Evolutionary conservation across 495 filamentous ascomycete genomes (phyloP).

Genomic region (Letharia columbiana): DNA sequence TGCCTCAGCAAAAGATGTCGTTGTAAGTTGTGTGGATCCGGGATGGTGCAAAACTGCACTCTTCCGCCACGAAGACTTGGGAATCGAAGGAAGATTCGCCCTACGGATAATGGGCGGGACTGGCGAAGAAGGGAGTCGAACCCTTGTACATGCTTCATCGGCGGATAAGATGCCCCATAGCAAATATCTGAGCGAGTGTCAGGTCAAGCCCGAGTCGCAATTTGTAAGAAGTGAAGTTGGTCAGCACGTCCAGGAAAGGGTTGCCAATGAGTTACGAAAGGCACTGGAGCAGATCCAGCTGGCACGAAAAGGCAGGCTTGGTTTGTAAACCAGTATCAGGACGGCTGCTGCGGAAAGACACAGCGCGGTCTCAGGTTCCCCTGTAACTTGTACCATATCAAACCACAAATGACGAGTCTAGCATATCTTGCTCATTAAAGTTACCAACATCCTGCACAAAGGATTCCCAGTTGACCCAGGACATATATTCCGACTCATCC

Average conservation of each 20-base stretch:
- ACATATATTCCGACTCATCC: constrained; percentile 4
- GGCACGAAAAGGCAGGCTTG: constrained; percentile 9
- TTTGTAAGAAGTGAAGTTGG: constrained; percentile 34
- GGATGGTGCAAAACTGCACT: constrained; percentile 29
- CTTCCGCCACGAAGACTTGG: constrained; percentile 15
- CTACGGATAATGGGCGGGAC: constrained; percentile 13
- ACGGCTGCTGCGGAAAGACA: neutral
- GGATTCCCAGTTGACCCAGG: constrained; percentile 12
- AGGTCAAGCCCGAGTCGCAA: constrained; percentile 21
- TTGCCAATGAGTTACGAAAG: constrained; percentile 40
- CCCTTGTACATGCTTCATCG: constrained; percentile 17
- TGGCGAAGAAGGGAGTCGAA: constrained; percentile 15
- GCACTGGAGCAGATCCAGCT: constrained; percentile 39
- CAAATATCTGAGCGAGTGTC: constrained; percentile 30
- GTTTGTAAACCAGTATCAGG: neutral
- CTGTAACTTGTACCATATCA: neutral
- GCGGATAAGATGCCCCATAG: constrained; percentile 22
- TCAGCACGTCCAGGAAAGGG: constrained; percentile 35
- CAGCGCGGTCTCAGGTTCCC: neutral
- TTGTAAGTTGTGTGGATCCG: constrained; percentile 27
- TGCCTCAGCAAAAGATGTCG: neutral
- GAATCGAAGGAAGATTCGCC: constrained; percentile 15
- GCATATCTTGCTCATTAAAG: neutral
- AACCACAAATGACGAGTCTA: neutral
- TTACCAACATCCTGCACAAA: constrained; percentile 10